Percentiles rank a stretch among this genome's conserved stretches.
Conservation (phyloP, 305 asterid species). For the Euphrasia arctica region DNA sequence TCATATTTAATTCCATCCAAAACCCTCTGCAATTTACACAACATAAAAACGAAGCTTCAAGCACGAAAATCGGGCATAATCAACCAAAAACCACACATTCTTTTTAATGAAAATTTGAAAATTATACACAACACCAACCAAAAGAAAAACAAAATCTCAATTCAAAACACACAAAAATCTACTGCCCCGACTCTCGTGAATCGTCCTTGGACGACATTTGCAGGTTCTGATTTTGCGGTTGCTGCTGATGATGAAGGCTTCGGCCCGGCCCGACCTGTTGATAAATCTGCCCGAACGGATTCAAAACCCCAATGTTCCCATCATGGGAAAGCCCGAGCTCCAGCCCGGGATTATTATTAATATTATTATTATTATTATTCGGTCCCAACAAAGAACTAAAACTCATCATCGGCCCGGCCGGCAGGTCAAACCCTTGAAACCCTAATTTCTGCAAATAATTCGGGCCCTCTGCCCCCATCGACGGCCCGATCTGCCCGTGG, state of each 20-base stretch:
- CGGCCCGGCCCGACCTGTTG: slow-evolving; percentile 54
- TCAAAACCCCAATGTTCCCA: slow-evolving; percentile 51
- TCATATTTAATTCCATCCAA: slow-evolving; percentile 23
- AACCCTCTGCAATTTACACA: slow-evolving; percentile 34
- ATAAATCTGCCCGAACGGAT: slow-evolving; percentile 56
- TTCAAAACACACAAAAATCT: slow-evolving; percentile 9
- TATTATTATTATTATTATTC: too few species aligned
- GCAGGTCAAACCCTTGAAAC: slow-evolving; percentile 55
- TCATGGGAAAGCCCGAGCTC: slow-evolving; percentile 75
- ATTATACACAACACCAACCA: slow-evolving; percentile 20
- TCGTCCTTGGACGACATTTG: slow-evolving; percentile 53
- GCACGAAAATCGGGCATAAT: not conserved
- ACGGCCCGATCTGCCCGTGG: slow-evolving; percentile 30
- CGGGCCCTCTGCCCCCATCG: slow-evolving; percentile 42
- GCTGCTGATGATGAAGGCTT: slow-evolving; percentile 33
- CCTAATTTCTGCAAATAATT: slow-evolving; percentile 51
- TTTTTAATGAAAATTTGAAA: slow-evolving; percentile 20
- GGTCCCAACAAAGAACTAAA: slow-evolving; percentile 52
- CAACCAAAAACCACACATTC: slow-evolving; percentile 23
- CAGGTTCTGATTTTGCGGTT: slow-evolving; percentile 27
- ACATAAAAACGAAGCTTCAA: slow-evolving; percentile 18
- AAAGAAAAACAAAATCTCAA: not conserved
- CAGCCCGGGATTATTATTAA: slow-evolving; percentile 46
- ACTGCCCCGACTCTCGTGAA: slow-evolving; percentile 63
- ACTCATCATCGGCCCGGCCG: slow-evolving; percentile 45